Percentiles rank a stretch among this genome's conserved stretches.
Conservation (phyloP, 768 basidiomycete species). For the Cyclocybe aegerita region DNA sequence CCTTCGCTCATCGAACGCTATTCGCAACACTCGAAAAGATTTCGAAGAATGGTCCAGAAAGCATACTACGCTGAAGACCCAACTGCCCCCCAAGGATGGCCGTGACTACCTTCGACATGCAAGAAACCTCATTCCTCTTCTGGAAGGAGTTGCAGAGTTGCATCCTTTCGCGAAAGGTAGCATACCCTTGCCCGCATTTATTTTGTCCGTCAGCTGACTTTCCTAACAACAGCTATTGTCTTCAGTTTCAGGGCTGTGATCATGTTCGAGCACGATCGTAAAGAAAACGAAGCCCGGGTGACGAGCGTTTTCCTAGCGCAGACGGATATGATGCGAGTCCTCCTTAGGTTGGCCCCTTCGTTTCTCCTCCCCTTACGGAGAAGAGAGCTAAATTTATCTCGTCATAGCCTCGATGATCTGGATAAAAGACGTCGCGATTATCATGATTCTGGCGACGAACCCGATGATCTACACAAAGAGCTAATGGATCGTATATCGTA, state of each 20-base stretch:
- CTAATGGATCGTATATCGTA: slow-evolving; percentile 4
- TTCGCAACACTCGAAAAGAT: no score
- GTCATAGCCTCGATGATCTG: slow-evolving; percentile 1
- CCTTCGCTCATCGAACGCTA: no score
- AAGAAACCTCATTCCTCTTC: slow-evolving; percentile 13
- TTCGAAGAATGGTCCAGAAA: no score
- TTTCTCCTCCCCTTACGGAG: background rate
- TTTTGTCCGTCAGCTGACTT: no score
- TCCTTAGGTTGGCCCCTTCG: slow-evolving; percentile 12
- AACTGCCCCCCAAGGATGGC: slow-evolving; percentile 8
- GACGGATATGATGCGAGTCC: slow-evolving; percentile 17
- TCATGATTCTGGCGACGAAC: background rate
- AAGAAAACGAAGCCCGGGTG: slow-evolving; percentile 16
- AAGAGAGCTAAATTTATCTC: no score
- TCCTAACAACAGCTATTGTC: slow-evolving; percentile 6
- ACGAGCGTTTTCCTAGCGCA: slow-evolving; percentile 13
- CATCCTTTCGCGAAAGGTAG: slow-evolving; percentile 17
- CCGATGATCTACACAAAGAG: slow-evolving; percentile 1
- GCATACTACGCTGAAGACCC: no score
- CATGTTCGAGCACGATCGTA: slow-evolving; percentile 13
- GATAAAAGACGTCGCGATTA: background rate
- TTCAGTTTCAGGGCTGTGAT: slow-evolving; percentile 14
- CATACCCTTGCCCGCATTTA: background rate
- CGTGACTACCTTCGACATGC: slow-evolving; percentile 15
- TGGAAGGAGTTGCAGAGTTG: slow-evolving; percentile 12